Evolutionary conservation across 176 grass and related monocot genomes (phyloP).

Genomic region (barley (Hordeum vulgare)): DNA sequence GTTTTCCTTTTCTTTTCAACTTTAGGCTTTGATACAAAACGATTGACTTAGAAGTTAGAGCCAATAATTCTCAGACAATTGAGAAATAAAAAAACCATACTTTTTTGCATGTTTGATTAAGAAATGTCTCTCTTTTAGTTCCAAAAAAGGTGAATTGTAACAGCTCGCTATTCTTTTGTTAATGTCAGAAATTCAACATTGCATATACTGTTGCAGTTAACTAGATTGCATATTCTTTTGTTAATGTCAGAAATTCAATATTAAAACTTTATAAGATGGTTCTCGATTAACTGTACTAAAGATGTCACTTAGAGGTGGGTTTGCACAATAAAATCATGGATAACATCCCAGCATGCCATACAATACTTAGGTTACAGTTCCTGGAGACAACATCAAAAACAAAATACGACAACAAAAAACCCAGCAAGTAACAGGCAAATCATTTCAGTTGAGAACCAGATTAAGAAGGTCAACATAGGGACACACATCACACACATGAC

Average conservation of each 20-base stretch:
- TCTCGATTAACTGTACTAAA: neutral
- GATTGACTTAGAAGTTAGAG: no score
- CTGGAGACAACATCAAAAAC: neutral
- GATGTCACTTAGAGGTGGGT: neutral
- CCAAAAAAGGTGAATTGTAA: neutral
- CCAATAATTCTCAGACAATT: no score
- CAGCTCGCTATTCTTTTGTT: neutral
- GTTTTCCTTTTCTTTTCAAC: no score
- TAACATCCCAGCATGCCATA: neutral
- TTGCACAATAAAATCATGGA: neutral
- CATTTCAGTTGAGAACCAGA: neutral
- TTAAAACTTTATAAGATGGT: neutral
- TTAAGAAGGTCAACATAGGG: neutral
- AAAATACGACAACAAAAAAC: neutral
- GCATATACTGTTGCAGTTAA: neutral
- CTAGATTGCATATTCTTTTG: neutral
- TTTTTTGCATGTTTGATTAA: no score
- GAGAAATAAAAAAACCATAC: no score
- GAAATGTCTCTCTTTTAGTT: neutral
- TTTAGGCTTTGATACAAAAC: no score
- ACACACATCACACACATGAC: neutral
- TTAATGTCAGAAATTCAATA: neutral
- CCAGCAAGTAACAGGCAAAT: neutral
- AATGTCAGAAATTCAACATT: neutral
- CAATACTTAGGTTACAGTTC: neutral